Evolutionary conservation across 2,329 filamentous ascomycete species (phyloP), one percentile per base, ranked within the genome.

Genomic region (Cryphonectria nitschkei): DNA sequence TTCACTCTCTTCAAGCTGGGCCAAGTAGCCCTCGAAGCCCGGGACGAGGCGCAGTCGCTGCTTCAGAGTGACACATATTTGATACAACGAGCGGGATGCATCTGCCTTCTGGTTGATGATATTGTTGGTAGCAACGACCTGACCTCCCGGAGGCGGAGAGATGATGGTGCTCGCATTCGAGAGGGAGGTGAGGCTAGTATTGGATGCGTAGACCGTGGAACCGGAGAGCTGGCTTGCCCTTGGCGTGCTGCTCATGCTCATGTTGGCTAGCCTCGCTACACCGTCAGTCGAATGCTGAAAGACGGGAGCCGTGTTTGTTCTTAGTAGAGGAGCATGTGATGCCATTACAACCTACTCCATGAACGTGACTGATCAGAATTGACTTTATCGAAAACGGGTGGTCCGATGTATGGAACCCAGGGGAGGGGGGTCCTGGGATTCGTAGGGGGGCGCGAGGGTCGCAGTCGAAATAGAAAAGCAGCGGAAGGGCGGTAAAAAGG

Each of bases 81-180:
- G 95, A 81, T 97, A 99, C 34, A 99, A 89, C 14, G 95, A 98
- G 72, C 92, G 88, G 69, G 93, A 93, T 75, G 96, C 95, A 80
- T 97, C 95, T 79, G 95, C 96, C 80, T 93, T 93, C 81, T 95
- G 93, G 83, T 99, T 99, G 86, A 99, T 97, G 80, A 99, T 97
- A 81, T 97, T 98, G 80, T 93, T 88, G 72, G 92, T 94, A 72
- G 94, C 92, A 77, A 93, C 84, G 73, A 95, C 88, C 72, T 88
- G 88, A 62, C 89, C 89, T 72, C 85, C 88, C 63, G 85, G 83
- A 13, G 77, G 74, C 67, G 81, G 73, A n/a, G 76, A 75, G 46
- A 81, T 78, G 39, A 82, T 75, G 43, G 85, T 86, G 39, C 82
- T 76, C 16, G 81, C 78, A 75, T 80, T 86, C 61, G 81, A 78